phyloP scores from a whole-genome alignment of 805 yeast genomes.

The Scheffersomyces spartinae region DNA sequence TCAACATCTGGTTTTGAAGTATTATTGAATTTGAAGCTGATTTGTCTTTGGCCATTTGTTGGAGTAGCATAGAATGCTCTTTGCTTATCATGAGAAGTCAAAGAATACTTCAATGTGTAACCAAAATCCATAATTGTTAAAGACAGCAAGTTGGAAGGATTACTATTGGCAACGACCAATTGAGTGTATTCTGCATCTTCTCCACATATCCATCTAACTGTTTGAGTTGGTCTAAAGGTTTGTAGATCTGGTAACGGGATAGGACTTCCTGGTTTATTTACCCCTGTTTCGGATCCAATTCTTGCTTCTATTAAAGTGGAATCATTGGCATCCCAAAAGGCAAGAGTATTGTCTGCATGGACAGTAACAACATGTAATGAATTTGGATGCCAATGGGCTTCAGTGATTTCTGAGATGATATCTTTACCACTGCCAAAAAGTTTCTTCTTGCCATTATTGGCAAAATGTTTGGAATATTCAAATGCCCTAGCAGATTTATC shows the following conservation, averaged over 20 bases:
- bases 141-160: conserved; percentile 29
- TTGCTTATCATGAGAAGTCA: conserved; percentile 80
- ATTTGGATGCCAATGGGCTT: conserved; percentile 83
- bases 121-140: conserved; percentile 65
- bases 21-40: too few species aligned
- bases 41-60: too few species aligned
- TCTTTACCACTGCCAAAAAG: conserved; percentile 25
- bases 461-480: conserved; percentile 15
- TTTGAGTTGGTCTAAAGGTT: conserved; percentile 32
- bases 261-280: conserved; percentile 38
- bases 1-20: too few species aligned
- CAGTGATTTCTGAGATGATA: conserved; percentile 18
- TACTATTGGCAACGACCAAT: conserved; percentile 61
- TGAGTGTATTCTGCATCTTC: conserved; percentile 73
- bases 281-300: conserved; percentile 50
- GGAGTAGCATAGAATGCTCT: conserved; percentile 61
- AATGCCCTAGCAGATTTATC: too few species aligned
- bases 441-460: conserved; percentile 29
- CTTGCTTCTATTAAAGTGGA: conserved; percentile 72
- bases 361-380: conserved; percentile 74
- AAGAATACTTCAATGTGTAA: conserved; percentile 60
- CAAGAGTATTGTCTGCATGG: conserved; percentile 75
- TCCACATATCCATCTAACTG: conserved; percentile 69
- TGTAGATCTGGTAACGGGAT: conserved; percentile 6
- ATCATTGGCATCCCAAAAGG: conserved; percentile 84